Evolutionary conservation across 2,329 filamentous ascomycete species (phyloP), one percentile per base, ranked within the genome.

Genomic region (Neonectria coccinea): DNA sequence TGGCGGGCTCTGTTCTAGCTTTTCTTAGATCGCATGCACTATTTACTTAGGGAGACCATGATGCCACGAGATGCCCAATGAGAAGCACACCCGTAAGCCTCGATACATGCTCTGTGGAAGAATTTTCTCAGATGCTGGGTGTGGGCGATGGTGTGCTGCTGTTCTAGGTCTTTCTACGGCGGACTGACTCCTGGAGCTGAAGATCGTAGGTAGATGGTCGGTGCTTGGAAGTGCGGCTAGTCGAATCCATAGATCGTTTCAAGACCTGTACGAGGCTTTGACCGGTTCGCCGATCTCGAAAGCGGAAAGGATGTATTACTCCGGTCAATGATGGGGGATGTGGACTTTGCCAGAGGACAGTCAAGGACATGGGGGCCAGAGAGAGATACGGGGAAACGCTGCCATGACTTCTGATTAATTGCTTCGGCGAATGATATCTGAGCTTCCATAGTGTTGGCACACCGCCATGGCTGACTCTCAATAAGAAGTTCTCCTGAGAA

Each of bases 181-280:
- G 27, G 27, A 25, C 44, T 6, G 25, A 18, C 39, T 41, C 41
- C 22, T 36, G 16, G 4, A 54, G 14, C n/a, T 5, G 25, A 39
- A 55, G 50, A 29, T 41, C 9, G 20, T 36, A 58, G 31, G 55
- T 44, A 9, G 31, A 42, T 58, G 42, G 55, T 29, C 53, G 48
- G 54, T 54, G 42, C 25, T 5, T 20, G 4, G 18, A 16, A 27
- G 44, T 11, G 52, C 33, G 31, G 42, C 31, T n/a, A 16, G 12
- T 31, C 31, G 48, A 31, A 18, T n/a, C 20, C 3, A 29, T 29
- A 42, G 48, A 48, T 11, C 36, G 57, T 60, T 60, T 60, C 57
- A 33, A 63, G 55, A 48, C 33, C 45, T n/a, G 44, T 58, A 48
- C 31, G 42, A 58, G 50, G 22, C n/a, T 27, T 52, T 63, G 55